Percentiles rank a stretch among this genome's conserved stretches.
These are phyloP conservation scores for Geotrichum macrosporum DNA, from an alignment of 1,139 yeast species.

Conservation along the genomic window DNA sequence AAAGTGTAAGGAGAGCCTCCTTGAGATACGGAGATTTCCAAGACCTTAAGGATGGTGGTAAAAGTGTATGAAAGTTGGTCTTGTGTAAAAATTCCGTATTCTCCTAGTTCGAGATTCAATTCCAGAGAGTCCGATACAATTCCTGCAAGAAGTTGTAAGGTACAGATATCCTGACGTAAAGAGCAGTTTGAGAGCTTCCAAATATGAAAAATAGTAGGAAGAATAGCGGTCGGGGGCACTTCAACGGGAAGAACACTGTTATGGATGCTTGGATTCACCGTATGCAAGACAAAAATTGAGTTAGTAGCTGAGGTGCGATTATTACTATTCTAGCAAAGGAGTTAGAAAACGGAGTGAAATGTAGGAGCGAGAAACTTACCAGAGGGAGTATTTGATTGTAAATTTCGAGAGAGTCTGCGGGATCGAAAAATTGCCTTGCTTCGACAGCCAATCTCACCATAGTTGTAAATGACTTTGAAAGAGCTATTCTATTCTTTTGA, in stretches of 20 bases:
- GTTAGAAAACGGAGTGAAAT: constrained; percentile 12
- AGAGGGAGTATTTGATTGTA: constrained; percentile 48
- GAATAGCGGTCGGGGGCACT: constrained; percentile 28
- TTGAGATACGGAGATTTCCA: constrained; percentile 40
- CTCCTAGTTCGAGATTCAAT: constrained; percentile 38
- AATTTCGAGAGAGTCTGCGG: constrained; percentile 35
- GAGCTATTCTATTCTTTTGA: constrained; percentile 24
- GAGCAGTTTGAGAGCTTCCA: constrained; percentile 64
- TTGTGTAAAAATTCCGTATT: constrained; percentile 59
- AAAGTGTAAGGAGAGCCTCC: constrained; percentile 38
- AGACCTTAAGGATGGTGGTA: constrained; percentile 42
- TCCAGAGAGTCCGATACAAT: constrained; percentile 48
- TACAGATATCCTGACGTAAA: constrained; percentile 59
- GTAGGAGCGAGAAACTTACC: constrained; percentile 24
- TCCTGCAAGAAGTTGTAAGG: constrained; percentile 63
- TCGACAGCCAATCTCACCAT: constrained; percentile 46
- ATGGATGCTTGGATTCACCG: constrained; percentile 32
- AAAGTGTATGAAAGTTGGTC: constrained; percentile 58
- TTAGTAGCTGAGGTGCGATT: constrained; percentile 13
- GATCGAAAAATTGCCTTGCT: constrained; percentile 47
- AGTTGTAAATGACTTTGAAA: constrained; percentile 42
- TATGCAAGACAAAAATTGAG: constrained; percentile 14
- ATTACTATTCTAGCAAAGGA: constrained; percentile 11
- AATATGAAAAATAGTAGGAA: constrained; percentile 62
- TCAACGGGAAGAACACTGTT: constrained; percentile 20